Conservation (phyloP, 768 basidiomycete genomes). For the Pisolithus tinctorius region DNA sequence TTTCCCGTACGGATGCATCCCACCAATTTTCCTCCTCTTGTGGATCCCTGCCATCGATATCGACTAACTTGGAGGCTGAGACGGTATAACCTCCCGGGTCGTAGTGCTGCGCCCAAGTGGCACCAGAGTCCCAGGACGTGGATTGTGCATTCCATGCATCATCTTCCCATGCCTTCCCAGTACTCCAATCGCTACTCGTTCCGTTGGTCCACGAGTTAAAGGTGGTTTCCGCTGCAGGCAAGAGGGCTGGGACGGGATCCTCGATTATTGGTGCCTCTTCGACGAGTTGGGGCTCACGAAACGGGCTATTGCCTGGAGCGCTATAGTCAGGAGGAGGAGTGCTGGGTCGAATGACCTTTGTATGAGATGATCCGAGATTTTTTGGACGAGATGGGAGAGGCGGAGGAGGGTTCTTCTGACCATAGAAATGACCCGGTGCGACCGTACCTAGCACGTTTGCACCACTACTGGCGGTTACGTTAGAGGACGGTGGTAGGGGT, state of each 20-base stretch:
- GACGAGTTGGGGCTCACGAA: conserved; percentile 53
- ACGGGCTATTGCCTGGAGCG: conserved; percentile 21
- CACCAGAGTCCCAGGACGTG: conserved; percentile 21
- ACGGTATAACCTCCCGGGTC: conserved; percentile 6
- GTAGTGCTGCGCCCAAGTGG: conserved; percentile 18
- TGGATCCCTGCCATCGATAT: conserved; percentile 54
- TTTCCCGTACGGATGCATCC: conserved; percentile 44
- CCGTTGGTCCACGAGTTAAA: conserved; percentile 22
- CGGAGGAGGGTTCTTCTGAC: conserved; percentile 28
- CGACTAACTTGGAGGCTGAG: conserved; percentile 24
- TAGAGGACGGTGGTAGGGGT: conserved; percentile 40
- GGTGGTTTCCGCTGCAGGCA: conserved; percentile 28
- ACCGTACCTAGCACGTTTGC: conserved; percentile 22
- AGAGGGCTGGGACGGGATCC: conserved; percentile 30
- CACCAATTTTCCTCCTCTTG: conserved; percentile 68
- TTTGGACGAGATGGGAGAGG: conserved; percentile 30
- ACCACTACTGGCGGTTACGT: conserved; percentile 28
- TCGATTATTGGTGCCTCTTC: conserved; percentile 33
- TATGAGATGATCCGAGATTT: conserved; percentile 31
- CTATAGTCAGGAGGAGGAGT: conserved; percentile 24
- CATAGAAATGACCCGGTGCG: conserved; percentile 22
- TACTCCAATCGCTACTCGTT: conserved; percentile 16
- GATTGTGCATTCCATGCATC: conserved; percentile 16
- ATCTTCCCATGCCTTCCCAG: conserved; percentile 10
- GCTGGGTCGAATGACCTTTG: conserved; percentile 26